phyloP scores from a whole-genome alignment of 495 filamentous ascomycete species.

The Copromyces sp. region DNA sequence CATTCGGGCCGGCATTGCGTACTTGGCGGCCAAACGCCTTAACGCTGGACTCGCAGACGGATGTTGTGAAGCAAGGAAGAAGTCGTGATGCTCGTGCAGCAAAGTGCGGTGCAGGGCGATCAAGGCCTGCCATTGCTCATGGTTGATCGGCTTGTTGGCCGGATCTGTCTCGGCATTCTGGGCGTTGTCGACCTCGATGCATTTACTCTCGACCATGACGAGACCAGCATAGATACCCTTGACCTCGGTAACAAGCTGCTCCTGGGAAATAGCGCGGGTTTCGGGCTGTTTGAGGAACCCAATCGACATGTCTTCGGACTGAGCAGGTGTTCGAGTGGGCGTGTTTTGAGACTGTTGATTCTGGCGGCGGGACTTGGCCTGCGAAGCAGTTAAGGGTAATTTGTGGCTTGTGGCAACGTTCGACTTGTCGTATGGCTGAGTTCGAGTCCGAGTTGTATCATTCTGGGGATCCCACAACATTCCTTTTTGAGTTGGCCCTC shows the following conservation, averaged over 20 bases:
- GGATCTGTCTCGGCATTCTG: conserved; percentile 36
- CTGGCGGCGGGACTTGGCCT: conserved; percentile 5
- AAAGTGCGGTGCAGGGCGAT: conserved; percentile 62
- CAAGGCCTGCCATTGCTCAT: conserved; percentile 62
- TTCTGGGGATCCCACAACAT: conserved; percentile 29
- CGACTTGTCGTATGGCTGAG: conserved; percentile 12
- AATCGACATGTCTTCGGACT: conserved; percentile 5
- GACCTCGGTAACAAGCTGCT: conserved; percentile 59
- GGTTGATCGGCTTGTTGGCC: conserved; percentile 34
- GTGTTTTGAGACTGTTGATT: not conserved
- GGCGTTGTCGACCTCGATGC: conserved; percentile 59
- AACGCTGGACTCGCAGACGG: conserved; percentile 54
- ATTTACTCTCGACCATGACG: conserved; percentile 71
- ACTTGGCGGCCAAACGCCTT: conserved; percentile 51
- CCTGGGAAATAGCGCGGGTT: conserved; percentile 61
- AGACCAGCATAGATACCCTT: conserved; percentile 69
- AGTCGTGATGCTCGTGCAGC: conserved; percentile 68
- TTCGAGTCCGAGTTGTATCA: conserved; percentile 8
- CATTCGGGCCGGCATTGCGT: conserved; percentile 73
- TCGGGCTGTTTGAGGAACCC: conserved; percentile 46
- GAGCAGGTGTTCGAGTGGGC: not conserved
- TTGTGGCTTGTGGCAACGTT: conserved; percentile 16
- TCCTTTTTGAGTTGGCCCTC: conserved; percentile 21
- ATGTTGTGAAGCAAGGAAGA: conserved; percentile 68
- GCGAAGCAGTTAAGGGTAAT: conserved; percentile 7